phyloP scores from a whole-genome alignment of 78 protist genomes.

The Protostelium mycophagum region DNA sequence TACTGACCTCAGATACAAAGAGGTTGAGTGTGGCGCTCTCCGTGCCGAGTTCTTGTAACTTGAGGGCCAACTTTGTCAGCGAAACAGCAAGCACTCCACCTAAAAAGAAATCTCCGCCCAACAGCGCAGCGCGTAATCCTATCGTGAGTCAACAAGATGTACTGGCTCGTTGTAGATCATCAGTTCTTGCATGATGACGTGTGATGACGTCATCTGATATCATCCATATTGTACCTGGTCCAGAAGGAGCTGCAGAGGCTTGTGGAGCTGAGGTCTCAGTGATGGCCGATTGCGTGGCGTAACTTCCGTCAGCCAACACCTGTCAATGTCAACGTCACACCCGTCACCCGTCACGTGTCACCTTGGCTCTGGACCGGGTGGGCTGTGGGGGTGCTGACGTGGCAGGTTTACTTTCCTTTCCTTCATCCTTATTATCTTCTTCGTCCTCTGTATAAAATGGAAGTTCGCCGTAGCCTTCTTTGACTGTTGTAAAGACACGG shows the following conservation, averaged over 20 bases:
- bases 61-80: slow-evolving; percentile 74
- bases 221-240: too few species aligned
- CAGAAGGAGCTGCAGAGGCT: background rate
- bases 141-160: too few species aligned
- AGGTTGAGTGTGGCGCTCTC: slow-evolving; percentile 4
- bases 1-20: slow-evolving; percentile 32
- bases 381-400: slow-evolving; percentile 4
- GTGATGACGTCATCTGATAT: background rate
- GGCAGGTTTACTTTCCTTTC: slow-evolving; percentile 17
- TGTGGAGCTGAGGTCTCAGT: background rate
- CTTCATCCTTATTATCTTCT: slow-evolving; percentile 16
- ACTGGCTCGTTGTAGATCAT: too few species aligned
- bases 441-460: background rate
- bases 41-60: slow-evolving; percentile 18
- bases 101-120: slow-evolving; percentile 71
- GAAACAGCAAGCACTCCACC: slow-evolving; percentile 51
- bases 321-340: too few species aligned
- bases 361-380: slow-evolving; percentile 27
- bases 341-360: too few species aligned
- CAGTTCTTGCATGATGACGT: too few species aligned
- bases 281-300: slow-evolving; percentile 47
- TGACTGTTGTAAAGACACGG: slow-evolving; percentile 35
- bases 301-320: slow-evolving; percentile 39
- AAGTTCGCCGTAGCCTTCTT: slow-evolving; percentile 2
- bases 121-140: slow-evolving; percentile 8